Evolutionary conservation across 768 basidiomycete species (phyloP), one percentile per base, ranked within the genome.

Genomic region (Trametes cubensis): DNA sequence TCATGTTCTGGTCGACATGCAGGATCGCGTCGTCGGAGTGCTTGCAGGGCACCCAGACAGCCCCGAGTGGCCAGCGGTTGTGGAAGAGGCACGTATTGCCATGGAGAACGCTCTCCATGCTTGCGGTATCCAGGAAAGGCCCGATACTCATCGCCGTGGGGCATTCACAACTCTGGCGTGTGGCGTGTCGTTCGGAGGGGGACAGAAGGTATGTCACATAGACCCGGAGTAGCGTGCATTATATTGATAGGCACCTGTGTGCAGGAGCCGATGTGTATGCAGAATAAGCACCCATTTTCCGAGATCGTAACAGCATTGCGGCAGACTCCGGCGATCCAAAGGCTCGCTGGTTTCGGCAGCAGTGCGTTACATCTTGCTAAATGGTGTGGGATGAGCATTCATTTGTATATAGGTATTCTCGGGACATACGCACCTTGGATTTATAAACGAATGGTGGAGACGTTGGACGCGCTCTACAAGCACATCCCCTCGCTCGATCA

Each of bases 171-270:
- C 70, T 4, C 13, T 72, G 10, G 34, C 67, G 1, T 56, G 47
- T 28, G 72, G 75, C 0, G 60, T 70, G 0, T 75, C 74, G 0
- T 64, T 67, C 66, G 74, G 75, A 0, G 73, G 72, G 0, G 75
- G 75, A 0, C 73, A 73, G 57, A 59, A n/a, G 57, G 62, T 63
- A 23, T 10, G 58, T 30, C 28, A 30, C 8, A n/a, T n/a, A n/a
- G n/a, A n/a, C n/a, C n/a, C n/a, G n/a, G n/a, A n/a, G n/a, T n/a
- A n/a, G n/a, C n/a, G n/a, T n/a, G n/a, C n/a, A n/a, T n/a, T n/a
- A n/a, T 11, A 4, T 6, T 30, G 5, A 18, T n/a, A 7, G 13
- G 45, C 4, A 11, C 21, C 6, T 17, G 15, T 23, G 8, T 14
- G 4, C n/a, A 54, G 52, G 52, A 54, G n/a, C 42, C 44, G 44